Evolutionary conservation across 768 basidiomycete genomes (phyloP), one percentile per base, ranked within the genome.

Genomic region (Phylloporus sp.): DNA sequence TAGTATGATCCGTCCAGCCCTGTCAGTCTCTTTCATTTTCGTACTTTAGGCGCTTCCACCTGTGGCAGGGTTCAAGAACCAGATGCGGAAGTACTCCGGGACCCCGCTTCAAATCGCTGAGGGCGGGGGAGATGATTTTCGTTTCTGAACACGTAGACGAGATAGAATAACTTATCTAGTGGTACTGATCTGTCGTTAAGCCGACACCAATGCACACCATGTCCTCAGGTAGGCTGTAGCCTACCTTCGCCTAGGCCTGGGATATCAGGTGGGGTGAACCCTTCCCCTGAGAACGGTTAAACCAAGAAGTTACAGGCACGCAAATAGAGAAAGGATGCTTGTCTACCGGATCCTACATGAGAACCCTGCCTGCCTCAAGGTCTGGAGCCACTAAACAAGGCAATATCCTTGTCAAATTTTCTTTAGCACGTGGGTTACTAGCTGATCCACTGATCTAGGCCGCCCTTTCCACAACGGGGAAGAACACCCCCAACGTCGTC

Each of bases 291-390:
- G 62, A 55, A 59, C 20, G 39, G 27, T 12, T 15, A 40, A 42
- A 38, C 26, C 27, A 36, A 26, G 52, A 22, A 45, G 36, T 40
- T 40, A 39, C 53, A 45, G 45, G 54, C 40, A 51, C 49, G 15
- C 23, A 20, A 36, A 31, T 28, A 45, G 29, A 44, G 49, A 56
- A 53, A 26, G 45, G 50, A 13, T 35, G 28, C 38, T 53, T 22
- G 28, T 58, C 29, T 31, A 29, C 50, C 53, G 54, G 56, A 61
- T 61, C 56, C 61, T 61, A 53, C 50, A 58, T 53, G 52, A 53
- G 58, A 58, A 54, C 49, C 46, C 13, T 49, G 45, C 42, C 46
- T 48, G 49, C 39, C 40, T 53, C 52, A 48, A 36, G 55, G 54
- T 55, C 51, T 53, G 49, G 45, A 29, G 49, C 41, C 42, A 38